Evolutionary conservation across 2,329 filamentous ascomycete genomes (phyloP), one percentile per base, ranked within the genome.

Genomic region (Hortaea werneckii): DNA sequence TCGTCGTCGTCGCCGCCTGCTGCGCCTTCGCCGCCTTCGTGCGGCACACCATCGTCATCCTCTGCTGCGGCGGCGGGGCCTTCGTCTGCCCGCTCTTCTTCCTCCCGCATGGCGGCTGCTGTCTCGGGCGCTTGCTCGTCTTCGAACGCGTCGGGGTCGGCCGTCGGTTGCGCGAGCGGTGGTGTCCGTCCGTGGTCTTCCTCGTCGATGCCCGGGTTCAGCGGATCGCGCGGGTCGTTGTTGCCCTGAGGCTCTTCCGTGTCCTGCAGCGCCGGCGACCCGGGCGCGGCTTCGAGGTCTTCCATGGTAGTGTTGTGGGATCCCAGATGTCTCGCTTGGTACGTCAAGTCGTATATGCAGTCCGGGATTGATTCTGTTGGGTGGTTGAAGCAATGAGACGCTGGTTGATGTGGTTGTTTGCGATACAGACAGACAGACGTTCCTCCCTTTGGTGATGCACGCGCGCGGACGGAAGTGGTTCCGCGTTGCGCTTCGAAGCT

Each of bases 131-230:
- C 66, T 29, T 62, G 59, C 40, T 63, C 61, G 37, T 61, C 55
- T 44, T 68, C 68, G 12, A 63, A 65, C 38, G 63, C 63, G 47
- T 73, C 72, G 61, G 69, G 67, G 44, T 74, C 70, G 45, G 67
- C 64, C 28, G 63, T 57, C 6, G 70, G 66, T 9, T 67, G 63
- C 11, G 59, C 65, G 42, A 70, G 59, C 3, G 69, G 68, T 28
- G 69, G 66, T 66, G 68, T 10, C 65, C 68, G 29, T 64, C 61
- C 20, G 66, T 30, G 8, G 10, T 41, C 63, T 51, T 74, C 73
- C 55, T 74, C 69, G 37, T 74, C 71, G 32, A 72, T 62, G 37
- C 68, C 68, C 11, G 70, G 70, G 40, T 65, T 63, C 42, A 71
- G 60, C 29, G 69, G 67, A 52, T 74, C 70, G 42, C 57, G 57